phyloP scores from a whole-genome alignment of 129 eudicot genomes.

The Helichrysum umbraculigerum region DNA sequence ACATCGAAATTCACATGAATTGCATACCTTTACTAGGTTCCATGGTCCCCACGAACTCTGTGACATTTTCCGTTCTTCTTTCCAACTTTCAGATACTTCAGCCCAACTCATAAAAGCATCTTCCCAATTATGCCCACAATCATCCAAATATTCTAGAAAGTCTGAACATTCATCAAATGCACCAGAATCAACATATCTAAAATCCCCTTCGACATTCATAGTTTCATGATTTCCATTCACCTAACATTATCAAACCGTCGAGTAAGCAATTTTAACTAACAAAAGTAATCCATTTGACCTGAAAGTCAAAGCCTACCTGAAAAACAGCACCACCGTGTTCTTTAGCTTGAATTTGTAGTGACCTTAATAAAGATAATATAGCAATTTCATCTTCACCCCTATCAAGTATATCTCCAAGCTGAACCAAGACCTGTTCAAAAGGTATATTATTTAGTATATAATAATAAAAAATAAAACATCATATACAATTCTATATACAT shows the following conservation, averaged over 20 bases:
- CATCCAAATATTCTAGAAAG: slow-evolving; percentile 77
- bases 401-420: slow-evolving; percentile 97
- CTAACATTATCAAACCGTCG: slow-evolving; percentile 37
- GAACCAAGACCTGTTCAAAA: slow-evolving; percentile 73
- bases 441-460: background rate
- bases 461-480: background rate
- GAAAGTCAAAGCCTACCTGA: slow-evolving; percentile 50
- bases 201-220: slow-evolving; percentile 96
- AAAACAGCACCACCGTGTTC: slow-evolving; percentile 92
- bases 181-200: slow-evolving; percentile 83
- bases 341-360: slow-evolving; percentile 90
- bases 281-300: slow-evolving; percentile 17
- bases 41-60: slow-evolving; percentile 73
- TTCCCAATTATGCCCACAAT: slow-evolving; percentile 76
- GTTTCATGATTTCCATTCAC: slow-evolving; percentile 97
- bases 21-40: slow-evolving; percentile 81
- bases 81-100: slow-evolving; percentile 60
- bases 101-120: slow-evolving; percentile 86
- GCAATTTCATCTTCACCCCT: slow-evolving; percentile 99
- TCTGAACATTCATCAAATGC: slow-evolving; percentile 87
- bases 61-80: slow-evolving; percentile 55
- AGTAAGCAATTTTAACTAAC: background rate
- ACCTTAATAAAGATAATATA: slow-evolving; percentile 76
- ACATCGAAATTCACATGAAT: slow-evolving; percentile 21
- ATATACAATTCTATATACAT: background rate